A percentile compares a stretch with the other conserved stretches of the same genome.
These are phyloP conservation scores for Flaveria ramosissima DNA, from an alignment of 129 eudicot genomes.

Conservation along the genomic window DNA sequence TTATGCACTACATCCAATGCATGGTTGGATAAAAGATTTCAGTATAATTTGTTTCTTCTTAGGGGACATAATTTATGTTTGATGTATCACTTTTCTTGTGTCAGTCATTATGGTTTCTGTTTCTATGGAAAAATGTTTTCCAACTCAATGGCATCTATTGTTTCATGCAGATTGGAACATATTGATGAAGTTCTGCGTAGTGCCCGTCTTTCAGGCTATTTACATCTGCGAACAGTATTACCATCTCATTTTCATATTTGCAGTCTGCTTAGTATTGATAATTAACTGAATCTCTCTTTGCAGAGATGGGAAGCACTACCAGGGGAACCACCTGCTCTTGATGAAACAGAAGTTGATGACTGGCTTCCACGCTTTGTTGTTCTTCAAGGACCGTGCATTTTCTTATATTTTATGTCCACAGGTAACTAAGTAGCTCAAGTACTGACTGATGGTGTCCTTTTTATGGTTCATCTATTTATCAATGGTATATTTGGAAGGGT, in stretches of 20 bases:
- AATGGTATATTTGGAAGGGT: not conserved
- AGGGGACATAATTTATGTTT: not conserved
- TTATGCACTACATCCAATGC: not conserved
- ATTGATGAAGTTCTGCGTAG: slow-evolving; percentile 70
- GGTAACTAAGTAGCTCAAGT: slow-evolving; percentile 43
- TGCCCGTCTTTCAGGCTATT: slow-evolving; percentile 83
- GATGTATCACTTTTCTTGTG: not conserved
- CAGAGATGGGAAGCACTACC: slow-evolving; percentile 99
- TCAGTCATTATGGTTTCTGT: slow-evolving; percentile 1
- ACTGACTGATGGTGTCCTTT: not conserved
- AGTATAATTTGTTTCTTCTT: not conserved
- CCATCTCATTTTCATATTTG: not conserved
- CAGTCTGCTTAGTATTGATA: not conserved
- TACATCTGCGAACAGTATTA: slow-evolving; percentile 61
- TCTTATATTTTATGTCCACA: slow-evolving; percentile 60
- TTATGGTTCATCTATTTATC: not conserved
- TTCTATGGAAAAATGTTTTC: not conserved
- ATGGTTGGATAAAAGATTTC: not conserved
- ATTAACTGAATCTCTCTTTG: not conserved
- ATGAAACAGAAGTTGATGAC: slow-evolving; percentile 89
- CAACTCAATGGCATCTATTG: slow-evolving; percentile 2
- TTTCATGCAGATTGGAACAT: slow-evolving; percentile 68
- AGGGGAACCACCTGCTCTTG: slow-evolving; percentile 86
- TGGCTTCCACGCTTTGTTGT: slow-evolving; percentile 93
- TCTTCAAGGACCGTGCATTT: slow-evolving; percentile 80